Conservation (phyloP, 345 rosid genomes). For the Anastatica hierochuntica region DNA sequence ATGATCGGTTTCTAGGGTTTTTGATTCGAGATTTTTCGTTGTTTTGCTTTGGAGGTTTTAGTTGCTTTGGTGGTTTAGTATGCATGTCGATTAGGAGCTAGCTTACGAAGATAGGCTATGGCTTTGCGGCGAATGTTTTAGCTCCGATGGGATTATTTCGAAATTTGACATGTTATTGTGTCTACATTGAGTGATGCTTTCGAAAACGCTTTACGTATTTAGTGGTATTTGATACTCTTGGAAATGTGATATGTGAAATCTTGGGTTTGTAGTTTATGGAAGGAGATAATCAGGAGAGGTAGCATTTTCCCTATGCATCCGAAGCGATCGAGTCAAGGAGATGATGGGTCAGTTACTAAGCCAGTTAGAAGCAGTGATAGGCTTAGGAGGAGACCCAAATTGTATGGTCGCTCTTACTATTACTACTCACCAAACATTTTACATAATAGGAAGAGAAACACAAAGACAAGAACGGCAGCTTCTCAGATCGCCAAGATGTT, state of each 20-base stretch:
- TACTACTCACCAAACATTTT: slow-evolving; percentile 54
- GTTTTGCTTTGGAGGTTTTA: slow-evolving; percentile 14
- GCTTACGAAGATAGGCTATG: background rate
- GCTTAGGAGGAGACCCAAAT: slow-evolving; percentile 82
- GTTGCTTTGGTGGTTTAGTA: slow-evolving; percentile 7
- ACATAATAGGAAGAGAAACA: slow-evolving; percentile 60
- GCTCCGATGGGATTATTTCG: background rate
- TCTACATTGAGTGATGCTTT: too few species aligned
- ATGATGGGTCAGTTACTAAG: slow-evolving; percentile 72
- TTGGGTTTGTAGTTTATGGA: slow-evolving; percentile 43
- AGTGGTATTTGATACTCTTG: too few species aligned
- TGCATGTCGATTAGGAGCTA: slow-evolving; percentile 10
- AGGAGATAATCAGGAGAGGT: slow-evolving; percentile 25
- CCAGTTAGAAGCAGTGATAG: slow-evolving; percentile 92
- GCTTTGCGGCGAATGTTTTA: background rate
- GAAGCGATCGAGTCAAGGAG: slow-evolving; percentile 73
- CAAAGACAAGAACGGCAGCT: slow-evolving; percentile 87
- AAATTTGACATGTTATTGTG: too few species aligned
- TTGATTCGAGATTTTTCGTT: slow-evolving; percentile 3
- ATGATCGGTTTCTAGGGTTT: slow-evolving; percentile 26
- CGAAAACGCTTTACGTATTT: too few species aligned
- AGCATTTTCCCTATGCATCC: slow-evolving; percentile 71
- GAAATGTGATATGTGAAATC: slow-evolving; percentile 11
- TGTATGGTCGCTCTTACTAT: slow-evolving; percentile 45
- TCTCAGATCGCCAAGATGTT: slow-evolving; percentile 85